phyloP scores from a whole-genome alignment of 148 eudicot species.

The Vaccinium myrtillus region DNA sequence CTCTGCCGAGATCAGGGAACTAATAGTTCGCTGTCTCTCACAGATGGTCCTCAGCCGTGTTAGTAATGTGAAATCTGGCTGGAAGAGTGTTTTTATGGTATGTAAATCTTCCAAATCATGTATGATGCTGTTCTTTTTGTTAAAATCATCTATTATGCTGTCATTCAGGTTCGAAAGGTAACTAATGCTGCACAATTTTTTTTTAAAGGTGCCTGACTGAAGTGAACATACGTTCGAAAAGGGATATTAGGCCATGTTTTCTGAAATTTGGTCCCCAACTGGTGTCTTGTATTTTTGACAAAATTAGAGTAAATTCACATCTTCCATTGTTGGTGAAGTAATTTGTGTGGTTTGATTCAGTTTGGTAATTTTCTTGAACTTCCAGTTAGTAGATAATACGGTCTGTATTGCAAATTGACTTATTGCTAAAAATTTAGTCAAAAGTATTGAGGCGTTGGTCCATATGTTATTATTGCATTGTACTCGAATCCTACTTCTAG shows the following conservation, averaged over 20 bases:
- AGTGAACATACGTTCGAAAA: not conserved
- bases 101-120: constrained; percentile 4
- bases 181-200: not conserved
- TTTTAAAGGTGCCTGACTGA: constrained; percentile 4
- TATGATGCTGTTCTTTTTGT: not conserved
- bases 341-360: not conserved
- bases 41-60: constrained; percentile 99
- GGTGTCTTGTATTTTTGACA: not conserved
- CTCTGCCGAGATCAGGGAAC: constrained; percentile 92
- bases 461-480: not conserved
- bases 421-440: not conserved
- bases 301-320: not conserved
- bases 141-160: not conserved
- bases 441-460: constrained; percentile 8
- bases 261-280: not conserved
- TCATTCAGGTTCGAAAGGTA: not conserved
- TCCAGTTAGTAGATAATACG: not conserved
- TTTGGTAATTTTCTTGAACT: not conserved
- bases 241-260: not conserved
- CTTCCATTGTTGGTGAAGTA: not conserved
- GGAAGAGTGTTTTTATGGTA: constrained; percentile 99
- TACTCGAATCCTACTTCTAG: not conserved
- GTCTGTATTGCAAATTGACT: not conserved
- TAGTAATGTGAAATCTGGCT: constrained; percentile 93
- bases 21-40: constrained; percentile 93